Base-by-base conservation (phyloP, 164 flowering plant species). In the Chimonanthus praecox region DNA sequence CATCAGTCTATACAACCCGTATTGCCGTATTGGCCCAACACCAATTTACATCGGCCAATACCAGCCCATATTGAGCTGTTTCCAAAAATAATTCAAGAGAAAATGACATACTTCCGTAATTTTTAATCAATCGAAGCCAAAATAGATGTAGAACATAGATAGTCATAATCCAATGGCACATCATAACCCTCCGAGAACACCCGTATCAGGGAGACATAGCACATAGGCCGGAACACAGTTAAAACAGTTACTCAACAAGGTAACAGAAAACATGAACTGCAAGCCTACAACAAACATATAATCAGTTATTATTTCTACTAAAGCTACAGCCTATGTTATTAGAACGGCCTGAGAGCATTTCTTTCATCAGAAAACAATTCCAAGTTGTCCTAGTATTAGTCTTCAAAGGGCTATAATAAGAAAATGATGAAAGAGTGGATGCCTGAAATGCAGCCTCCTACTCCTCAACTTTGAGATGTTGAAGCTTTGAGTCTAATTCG, bases 401-500 rank as follows among this genome's bases (percentile, higher is more conserved):
- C 4, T 54, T n/a, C 60, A 11, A 45, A 9, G 44, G 2, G 68
- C 45, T 66, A 66, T 2, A 45, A 3, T 11, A 54, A 45, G 49
- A 66, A 44, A 66, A 63, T 63, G 46, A 9, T 33, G 8, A 63
- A 33, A 3, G 7, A 63, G 66, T 33, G 44, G 45, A 66, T 13
- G 11, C 68, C 68, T 10, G 68, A 54, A 54, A 45, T 45, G 16
- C 4, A 54, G 64, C 80, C 68, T 45, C 46, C 49, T 66, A 66
- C 51, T 86, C 85, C 15, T 64, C 64, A 49, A 90, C 88, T 74
- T 85, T 86, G 67, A 90, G 88, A 62, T 80, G 75, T 79, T 83
- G 77, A 71, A 90, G 81, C 77, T 86, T 88, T 0, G 87, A 80
- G 65, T 82, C 91, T 68, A 90, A 73, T 68, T 82, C 91, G 47